Evolutionary conservation across 345 rosid genomes (phyloP).

Genomic region (Eucalyptus sp.): DNA sequence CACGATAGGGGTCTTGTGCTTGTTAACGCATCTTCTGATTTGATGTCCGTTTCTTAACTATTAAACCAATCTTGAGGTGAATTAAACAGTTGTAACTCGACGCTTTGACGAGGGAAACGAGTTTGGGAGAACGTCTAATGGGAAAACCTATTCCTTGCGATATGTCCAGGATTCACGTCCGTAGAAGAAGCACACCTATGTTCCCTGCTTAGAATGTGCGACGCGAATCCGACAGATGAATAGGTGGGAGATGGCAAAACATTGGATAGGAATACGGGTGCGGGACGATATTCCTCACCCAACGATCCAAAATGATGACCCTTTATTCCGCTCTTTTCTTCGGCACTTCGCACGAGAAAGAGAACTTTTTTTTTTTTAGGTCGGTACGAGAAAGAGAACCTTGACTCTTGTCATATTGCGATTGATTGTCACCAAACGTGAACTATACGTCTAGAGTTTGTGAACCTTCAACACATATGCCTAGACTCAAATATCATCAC

Average conservation of each 20-base stretch:
- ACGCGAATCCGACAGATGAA: not conserved
- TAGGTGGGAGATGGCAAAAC: not conserved
- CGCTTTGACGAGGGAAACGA: not conserved
- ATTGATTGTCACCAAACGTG: not conserved
- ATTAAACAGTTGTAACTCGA: not conserved
- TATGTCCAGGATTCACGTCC: not conserved
- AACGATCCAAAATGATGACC: not conserved
- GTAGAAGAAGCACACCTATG: not conserved
- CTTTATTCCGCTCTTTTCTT: not conserved
- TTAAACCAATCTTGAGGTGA: not conserved
- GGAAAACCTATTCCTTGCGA: not conserved
- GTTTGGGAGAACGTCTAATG: not conserved
- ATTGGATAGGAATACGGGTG: not conserved
- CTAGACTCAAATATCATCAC: not conserved
- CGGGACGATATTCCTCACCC: not conserved
- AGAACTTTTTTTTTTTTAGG: not conserved
- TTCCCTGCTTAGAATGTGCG: not conserved
- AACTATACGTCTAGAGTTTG: not conserved
- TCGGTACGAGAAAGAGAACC: too few species aligned
- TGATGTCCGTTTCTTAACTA: not conserved
- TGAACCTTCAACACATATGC: not conserved
- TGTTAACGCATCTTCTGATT: not conserved
- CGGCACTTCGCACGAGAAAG: not conserved
- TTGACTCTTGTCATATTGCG: not conserved
- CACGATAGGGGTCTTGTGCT: not conserved